Percentiles rank a stretch among this genome's conserved stretches.
Conservation (phyloP, 2,329 filamentous ascomycete species). For the Huntiella bhutanensis region DNA sequence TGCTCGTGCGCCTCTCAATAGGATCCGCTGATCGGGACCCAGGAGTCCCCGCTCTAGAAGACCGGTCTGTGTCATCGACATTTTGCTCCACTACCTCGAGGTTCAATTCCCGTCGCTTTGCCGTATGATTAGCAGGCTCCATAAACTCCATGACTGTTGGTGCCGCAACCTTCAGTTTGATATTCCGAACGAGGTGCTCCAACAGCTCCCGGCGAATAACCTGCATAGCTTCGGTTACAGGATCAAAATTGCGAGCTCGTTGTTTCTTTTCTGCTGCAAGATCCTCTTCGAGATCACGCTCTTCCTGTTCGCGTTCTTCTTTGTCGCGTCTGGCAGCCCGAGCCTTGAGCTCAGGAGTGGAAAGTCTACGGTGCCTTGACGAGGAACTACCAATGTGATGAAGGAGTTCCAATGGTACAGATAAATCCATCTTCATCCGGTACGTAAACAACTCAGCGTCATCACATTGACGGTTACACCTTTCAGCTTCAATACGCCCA, state of each 20-base stretch:
- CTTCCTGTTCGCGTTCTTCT: constrained; percentile 45
- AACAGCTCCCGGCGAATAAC: constrained; percentile 62
- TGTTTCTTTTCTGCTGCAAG: constrained; percentile 79
- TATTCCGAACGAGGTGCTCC: constrained; percentile 73
- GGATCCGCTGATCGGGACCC: constrained; percentile 38
- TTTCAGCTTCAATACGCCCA: constrained; percentile 62
- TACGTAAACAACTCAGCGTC: constrained; percentile 82
- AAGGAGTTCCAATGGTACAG: constrained; percentile 15
- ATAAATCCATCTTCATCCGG: constrained; percentile 73
- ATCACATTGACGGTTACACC: constrained; percentile 62
- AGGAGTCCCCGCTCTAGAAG: constrained; percentile 44
- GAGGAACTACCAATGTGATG: constrained; percentile 10
- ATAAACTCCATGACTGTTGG: constrained; percentile 65
- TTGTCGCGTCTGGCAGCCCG: constrained; percentile 31
- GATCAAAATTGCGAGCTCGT: constrained; percentile 73
- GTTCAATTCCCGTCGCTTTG: constrained; percentile 64
- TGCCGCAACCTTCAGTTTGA: constrained; percentile 70
- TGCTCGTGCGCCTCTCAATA: constrained; percentile 39
- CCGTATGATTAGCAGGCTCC: constrained; percentile 59
- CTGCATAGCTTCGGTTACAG: constrained; percentile 67
- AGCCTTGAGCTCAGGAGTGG: constrained; percentile 9
- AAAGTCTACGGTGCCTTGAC: constrained; percentile 4
- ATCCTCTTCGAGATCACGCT: constrained; percentile 61
- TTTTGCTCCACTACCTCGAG: constrained; percentile 34
- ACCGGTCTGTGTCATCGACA: constrained; percentile 29